Conservation (phyloP, 805 yeast species). For the Sungouiella blattae region DNA sequence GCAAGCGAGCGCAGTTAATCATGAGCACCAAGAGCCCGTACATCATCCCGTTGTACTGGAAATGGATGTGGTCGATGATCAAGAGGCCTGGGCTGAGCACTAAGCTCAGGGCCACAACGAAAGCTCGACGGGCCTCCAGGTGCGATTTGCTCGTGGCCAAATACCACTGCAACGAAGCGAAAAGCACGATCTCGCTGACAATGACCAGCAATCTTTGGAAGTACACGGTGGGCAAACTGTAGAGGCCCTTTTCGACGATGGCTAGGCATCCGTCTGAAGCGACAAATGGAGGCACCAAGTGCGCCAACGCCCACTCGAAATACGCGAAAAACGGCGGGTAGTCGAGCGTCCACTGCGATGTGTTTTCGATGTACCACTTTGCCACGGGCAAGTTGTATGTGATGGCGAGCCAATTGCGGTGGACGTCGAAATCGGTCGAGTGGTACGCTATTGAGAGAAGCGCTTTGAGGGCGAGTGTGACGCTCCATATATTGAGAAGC, state of each 20-base stretch:
- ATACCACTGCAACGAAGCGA: slow-evolving; percentile 67
- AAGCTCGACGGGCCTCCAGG: slow-evolving; percentile 46
- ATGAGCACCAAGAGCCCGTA: slow-evolving; percentile 78
- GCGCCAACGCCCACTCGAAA: slow-evolving; percentile 80
- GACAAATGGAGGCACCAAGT: slow-evolving; percentile 63
- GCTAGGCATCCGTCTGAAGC: slow-evolving; percentile 74
- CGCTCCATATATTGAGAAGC: slow-evolving; percentile 34
- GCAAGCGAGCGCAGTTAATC: slow-evolving; percentile 63
- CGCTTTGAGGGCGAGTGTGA: slow-evolving; percentile 31
- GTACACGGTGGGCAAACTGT: slow-evolving; percentile 73
- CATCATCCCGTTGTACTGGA: slow-evolving; percentile 94
- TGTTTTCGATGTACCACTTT: slow-evolving; percentile 79
- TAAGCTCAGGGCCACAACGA: slow-evolving; percentile 77
- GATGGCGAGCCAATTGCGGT: slow-evolving; percentile 94
- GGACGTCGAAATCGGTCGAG: slow-evolving; percentile 97
- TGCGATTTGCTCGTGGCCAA: slow-evolving; percentile 47
- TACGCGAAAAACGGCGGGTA: slow-evolving; percentile 98
- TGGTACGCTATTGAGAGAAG: slow-evolving; percentile 61
- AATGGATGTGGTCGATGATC: slow-evolving; percentile 91
- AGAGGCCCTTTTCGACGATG: slow-evolving; percentile 59
- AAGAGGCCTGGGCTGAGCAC: slow-evolving; percentile 86
- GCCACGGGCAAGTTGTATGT: slow-evolving; percentile 70
- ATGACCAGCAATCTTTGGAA: slow-evolving; percentile 85
- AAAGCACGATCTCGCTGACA: slow-evolving; percentile 67
- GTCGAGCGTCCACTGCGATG: slow-evolving; percentile 90